A percentile compares a stretch with the other conserved stretches of the same genome.
These are phyloP conservation scores for Hyaloscypha variabilis DNA, from an alignment of 495 filamentous ascomycete species.

Conservation along the genomic window DNA sequence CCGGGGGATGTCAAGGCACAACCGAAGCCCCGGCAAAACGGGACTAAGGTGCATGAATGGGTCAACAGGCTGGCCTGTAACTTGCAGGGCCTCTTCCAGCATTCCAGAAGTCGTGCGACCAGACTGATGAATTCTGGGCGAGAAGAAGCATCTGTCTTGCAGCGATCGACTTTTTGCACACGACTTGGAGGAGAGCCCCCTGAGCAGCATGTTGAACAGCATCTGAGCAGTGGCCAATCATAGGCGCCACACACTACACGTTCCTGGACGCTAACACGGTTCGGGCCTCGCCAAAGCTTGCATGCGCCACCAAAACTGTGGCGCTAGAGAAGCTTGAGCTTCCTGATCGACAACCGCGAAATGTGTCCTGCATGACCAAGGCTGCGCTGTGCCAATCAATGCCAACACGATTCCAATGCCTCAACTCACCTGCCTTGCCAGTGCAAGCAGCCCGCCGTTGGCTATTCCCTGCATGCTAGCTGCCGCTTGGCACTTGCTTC, in stretches of 20 bases:
- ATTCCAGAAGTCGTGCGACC: background rate
- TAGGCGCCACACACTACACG: background rate
- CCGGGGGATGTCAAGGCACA: background rate
- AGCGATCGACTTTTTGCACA: background rate
- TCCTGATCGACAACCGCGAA: background rate
- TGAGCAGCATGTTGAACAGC: background rate
- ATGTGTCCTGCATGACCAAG: background rate
- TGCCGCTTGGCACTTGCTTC: background rate
- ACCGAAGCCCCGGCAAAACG: background rate
- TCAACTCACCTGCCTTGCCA: background rate
- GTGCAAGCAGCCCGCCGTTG: background rate
- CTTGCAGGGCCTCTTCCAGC: background rate
- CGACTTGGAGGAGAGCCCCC: background rate
- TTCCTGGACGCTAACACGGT: background rate
- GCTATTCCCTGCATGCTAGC: background rate
- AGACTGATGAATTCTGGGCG: background rate
- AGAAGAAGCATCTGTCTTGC: background rate
- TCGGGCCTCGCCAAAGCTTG: background rate
- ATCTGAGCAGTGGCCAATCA: background rate
- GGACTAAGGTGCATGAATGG: background rate
- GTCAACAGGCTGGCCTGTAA: background rate
- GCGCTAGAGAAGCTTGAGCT: background rate
- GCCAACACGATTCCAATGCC: conserved; percentile 19
- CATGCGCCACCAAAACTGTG: background rate
- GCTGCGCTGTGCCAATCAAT: conserved; percentile 22